Base-by-base conservation (phyloP, 2,329 filamentous ascomycete genomes). In the Pseudogymnoascus sp. region DNA sequence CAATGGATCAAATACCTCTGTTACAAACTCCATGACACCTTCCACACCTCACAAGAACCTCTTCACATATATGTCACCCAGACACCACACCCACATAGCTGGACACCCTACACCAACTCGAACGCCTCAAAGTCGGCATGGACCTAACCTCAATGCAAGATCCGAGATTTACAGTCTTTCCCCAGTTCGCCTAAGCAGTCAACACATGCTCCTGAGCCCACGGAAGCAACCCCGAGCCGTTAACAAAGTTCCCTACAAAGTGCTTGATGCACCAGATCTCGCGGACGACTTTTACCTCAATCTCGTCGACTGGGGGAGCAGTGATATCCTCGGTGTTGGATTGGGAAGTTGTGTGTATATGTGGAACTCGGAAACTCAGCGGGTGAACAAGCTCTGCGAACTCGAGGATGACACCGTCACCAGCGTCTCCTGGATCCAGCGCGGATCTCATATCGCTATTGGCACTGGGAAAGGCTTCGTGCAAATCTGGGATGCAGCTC, bases 261-360 rank as follows among this genome's bases (percentile, higher is more conserved):
- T 99, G 1, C 81, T 99, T 8, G 95, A 99, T 78, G 95, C 95
- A 0, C 95, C 95, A 1, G 95, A 97, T 73, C 79, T 99, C 53
- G 93, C 93, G 28, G 95, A 99, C 72, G 95, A 99, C 73, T 99
- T 97, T 75, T 99, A 99, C 71, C 81, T 99, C 37, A 99, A 99
- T 71, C 79, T 99, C 25, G 93, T 99, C 2, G 95, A 99, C 72
- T 99, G 95, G 95, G 95, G 95, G 46, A 96, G 91, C 70, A 92
- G 90, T 69, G 96, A 97, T 74, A 89, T 96, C 7, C 82, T 99
- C 9, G 95, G 93, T 5, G 95, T 99, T 46, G 95, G 95, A 0
- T 79, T 99, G 25, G 93, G 93, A 16, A 91, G 89, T 16, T 96
- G 91, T 68, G 95, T 99, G 5, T 99, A 97, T 73, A 95, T 97